These are phyloP conservation scores for Pythium pectinolyticum DNA, from an alignment of 352 stramenopile species.

Conservation along the genomic window DNA sequence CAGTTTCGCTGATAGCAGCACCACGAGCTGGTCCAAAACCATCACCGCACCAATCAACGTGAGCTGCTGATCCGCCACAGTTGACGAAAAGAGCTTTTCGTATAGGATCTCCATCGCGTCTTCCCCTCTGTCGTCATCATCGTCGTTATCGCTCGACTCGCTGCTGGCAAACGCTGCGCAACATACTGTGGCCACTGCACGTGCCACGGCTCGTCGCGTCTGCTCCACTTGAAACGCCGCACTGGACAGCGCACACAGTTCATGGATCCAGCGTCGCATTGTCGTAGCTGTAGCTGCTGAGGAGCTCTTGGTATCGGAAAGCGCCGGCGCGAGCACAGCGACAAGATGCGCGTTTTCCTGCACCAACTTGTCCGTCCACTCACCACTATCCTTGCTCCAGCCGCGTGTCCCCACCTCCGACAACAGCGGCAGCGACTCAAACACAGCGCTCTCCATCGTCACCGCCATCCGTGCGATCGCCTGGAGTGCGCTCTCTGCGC, in stretches of 20 bases:
- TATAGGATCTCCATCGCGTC: slow-evolving; percentile 45
- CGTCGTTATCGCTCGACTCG: not conserved
- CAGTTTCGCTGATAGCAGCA: slow-evolving; percentile 33
- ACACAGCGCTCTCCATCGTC: too few species aligned
- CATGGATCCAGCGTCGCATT: slow-evolving; percentile 50
- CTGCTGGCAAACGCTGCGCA: not conserved
- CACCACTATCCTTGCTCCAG: slow-evolving; percentile 29
- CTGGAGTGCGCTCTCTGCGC: slow-evolving; percentile 42
- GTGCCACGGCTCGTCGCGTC: slow-evolving; percentile 38
- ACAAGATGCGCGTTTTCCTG: slow-evolving; percentile 59
- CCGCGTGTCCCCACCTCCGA: slow-evolving; percentile 37
- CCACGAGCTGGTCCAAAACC: slow-evolving; percentile 58
- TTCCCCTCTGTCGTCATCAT: not conserved
- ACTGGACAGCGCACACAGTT: slow-evolving; percentile 32
- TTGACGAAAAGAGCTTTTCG: slow-evolving; percentile 38
- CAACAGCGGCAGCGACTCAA: slow-evolving; percentile 38
- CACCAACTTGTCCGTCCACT: slow-evolving; percentile 37
- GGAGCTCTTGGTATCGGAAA: slow-evolving; percentile 31
- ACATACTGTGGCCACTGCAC: slow-evolving; percentile 44
- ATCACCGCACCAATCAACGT: slow-evolving; percentile 52
- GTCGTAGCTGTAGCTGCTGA: too few species aligned
- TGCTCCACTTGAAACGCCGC: slow-evolving; percentile 25
- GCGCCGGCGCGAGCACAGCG: slow-evolving; percentile 33
- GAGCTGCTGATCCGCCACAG: slow-evolving; percentile 10
- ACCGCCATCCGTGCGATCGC: slow-evolving; percentile 37